Evolutionary conservation across 805 yeast genomes (phyloP).

Genomic region (Pichia deserticola): DNA sequence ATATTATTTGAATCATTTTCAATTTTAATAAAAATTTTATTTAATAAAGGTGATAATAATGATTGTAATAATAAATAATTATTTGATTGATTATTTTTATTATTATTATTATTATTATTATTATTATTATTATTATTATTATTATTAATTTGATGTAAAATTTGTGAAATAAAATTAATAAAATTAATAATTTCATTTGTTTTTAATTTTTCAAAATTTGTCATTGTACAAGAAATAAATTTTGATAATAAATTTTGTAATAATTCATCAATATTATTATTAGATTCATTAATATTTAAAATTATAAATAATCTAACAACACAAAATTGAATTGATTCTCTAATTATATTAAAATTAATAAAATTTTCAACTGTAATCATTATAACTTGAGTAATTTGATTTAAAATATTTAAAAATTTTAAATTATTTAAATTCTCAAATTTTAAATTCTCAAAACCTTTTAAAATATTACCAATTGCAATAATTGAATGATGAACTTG

Average conservation of each 20-base stretch:
- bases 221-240: constrained; percentile 59
- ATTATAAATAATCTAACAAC: constrained; percentile 82
- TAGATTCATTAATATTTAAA: constrained; percentile 35
- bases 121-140: constrained; percentile 33
- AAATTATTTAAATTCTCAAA: constrained; percentile 25
- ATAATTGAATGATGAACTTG: constrained; percentile 82
- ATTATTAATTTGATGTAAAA: constrained; percentile 57
- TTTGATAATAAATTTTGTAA: constrained; percentile 48
- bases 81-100: constrained; percentile 35
- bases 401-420: constrained; percentile 24
- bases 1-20: constrained; percentile 18
- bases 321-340: constrained; percentile 83
- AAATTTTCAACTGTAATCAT: constrained; percentile 76
- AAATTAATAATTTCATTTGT: constrained; percentile 70
- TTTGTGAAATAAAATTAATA: constrained; percentile 78
- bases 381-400: constrained; percentile 61
- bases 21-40: constrained; percentile 44
- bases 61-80: constrained; percentile 68
- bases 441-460: constrained; percentile 59
- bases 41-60: constrained; percentile 65
- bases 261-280: constrained; percentile 26
- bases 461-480: constrained; percentile 84
- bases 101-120: constrained; percentile 32
- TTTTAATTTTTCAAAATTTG: constrained; percentile 48
- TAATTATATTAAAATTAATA: constrained; percentile 54